Percentiles rank a stretch among this genome's conserved stretches.
phyloP scores from a whole-genome alignment of 116 monocot species.

The Dioscorea cayenensis region DNA sequence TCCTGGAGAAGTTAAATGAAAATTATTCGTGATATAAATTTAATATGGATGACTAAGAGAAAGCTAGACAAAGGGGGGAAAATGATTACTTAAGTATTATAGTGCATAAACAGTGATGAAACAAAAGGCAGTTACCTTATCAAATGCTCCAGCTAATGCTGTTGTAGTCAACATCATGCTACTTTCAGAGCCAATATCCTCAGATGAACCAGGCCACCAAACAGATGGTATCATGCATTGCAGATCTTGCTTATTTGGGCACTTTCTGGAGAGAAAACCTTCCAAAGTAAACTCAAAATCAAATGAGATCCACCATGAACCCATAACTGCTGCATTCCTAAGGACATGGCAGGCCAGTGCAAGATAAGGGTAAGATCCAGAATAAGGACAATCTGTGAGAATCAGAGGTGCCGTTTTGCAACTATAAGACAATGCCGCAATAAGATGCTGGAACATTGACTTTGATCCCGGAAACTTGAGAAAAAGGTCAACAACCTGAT shows the following conservation, averaged over 20 bases:
- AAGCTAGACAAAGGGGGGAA: too few species aligned
- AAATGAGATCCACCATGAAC: constrained; percentile 65
- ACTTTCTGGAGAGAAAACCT: constrained; percentile 76
- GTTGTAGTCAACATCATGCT: constrained; percentile 72
- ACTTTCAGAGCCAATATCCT: constrained; percentile 69
- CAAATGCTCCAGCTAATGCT: constrained; percentile 64
- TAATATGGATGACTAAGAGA: too few species aligned
- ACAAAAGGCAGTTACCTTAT: constrained; percentile 44
- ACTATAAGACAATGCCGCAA: constrained; percentile 62
- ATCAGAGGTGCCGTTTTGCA: constrained; percentile 71
- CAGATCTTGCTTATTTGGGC: constrained; percentile 84
- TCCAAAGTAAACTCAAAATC: constrained; percentile 70
- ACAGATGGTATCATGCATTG: constrained; percentile 75
- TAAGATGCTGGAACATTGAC: constrained; percentile 51
- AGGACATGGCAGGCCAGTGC: constrained; percentile 77
- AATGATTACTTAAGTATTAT: too few species aligned
- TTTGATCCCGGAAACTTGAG: constrained; percentile 46
- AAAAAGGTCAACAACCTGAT: constrained; percentile 63
- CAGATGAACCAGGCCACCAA: constrained; percentile 91
- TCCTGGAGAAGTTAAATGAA: too few species aligned
- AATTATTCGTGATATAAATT: too few species aligned
- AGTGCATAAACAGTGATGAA: background rate
- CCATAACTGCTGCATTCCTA: constrained; percentile 54
- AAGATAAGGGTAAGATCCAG: constrained; percentile 84
- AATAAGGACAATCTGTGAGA: constrained; percentile 74